phyloP scores from a whole-genome alignment of 2,329 filamentous ascomycete species.

The Mariannaea sp. region DNA sequence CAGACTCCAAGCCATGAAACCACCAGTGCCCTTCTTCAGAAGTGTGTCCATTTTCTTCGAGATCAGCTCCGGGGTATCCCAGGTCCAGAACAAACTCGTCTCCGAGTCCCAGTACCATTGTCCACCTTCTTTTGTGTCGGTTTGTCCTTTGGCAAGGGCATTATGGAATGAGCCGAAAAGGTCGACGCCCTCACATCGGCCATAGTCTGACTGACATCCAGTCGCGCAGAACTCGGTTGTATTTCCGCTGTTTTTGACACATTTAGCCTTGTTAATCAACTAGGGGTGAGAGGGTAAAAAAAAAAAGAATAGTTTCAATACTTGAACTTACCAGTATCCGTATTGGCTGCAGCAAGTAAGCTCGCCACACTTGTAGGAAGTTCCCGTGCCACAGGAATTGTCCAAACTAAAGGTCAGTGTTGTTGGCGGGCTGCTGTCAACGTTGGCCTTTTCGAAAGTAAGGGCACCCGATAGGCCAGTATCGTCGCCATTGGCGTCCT shows the following conservation, averaged over 20 bases:
- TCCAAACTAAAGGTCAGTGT: slow-evolving; percentile 27
- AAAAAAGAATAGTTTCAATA: background rate
- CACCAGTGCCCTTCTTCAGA: slow-evolving; percentile 48
- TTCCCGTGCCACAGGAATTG: slow-evolving; percentile 28
- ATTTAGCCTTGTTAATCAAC: background rate
- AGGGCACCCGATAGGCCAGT: slow-evolving; percentile 53
- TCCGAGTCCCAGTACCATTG: slow-evolving; percentile 59
- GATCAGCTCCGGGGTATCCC: slow-evolving; percentile 58
- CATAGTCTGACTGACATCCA: slow-evolving; percentile 29
- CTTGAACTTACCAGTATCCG: slow-evolving; percentile 32
- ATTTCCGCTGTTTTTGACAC: slow-evolving; percentile 20
- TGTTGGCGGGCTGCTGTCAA: slow-evolving; percentile 21
- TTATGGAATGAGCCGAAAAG: slow-evolving; percentile 43
- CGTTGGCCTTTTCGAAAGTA: slow-evolving; percentile 47
- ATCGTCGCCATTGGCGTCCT: slow-evolving; percentile 64
- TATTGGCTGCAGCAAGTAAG: slow-evolving; percentile 27
- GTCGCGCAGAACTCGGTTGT: slow-evolving; percentile 28
- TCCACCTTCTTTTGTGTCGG: slow-evolving; percentile 55
- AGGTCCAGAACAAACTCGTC: slow-evolving; percentile 58
- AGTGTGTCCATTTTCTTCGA: slow-evolving; percentile 54
- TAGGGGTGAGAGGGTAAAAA: no score
- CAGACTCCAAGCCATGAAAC: slow-evolving; percentile 60
- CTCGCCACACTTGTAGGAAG: slow-evolving; percentile 23
- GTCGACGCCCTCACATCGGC: slow-evolving; percentile 28
- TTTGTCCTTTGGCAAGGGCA: slow-evolving; percentile 47